Conservation (phyloP, 768 basidiomycete species). For the Agaricus blazei region DNA sequence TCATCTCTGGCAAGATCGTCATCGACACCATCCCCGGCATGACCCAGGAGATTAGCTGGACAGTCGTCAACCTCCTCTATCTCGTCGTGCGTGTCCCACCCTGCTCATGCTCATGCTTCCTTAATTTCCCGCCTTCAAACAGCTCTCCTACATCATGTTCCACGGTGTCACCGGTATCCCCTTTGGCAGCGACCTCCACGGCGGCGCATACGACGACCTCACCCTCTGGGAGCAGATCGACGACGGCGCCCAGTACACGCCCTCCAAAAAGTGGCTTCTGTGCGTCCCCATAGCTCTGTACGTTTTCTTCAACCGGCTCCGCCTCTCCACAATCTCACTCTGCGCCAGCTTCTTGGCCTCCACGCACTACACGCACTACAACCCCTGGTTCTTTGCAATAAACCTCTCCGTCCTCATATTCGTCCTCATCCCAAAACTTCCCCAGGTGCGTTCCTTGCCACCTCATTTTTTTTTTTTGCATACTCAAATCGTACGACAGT, state of each 20-base stretch:
- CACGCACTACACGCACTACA: constrained; percentile 97
- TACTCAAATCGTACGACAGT: constrained; percentile 31
- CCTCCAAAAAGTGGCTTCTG: constrained; percentile 95
- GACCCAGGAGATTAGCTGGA: constrained; percentile 94
- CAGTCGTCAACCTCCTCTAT: constrained; percentile 86
- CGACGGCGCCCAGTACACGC: constrained; percentile 96
- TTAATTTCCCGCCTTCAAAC: constrained; percentile 2
- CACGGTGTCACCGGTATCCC: constrained; percentile 98
- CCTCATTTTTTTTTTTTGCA: background rate
- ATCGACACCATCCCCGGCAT: constrained; percentile 94
- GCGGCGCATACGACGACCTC: constrained; percentile 94
- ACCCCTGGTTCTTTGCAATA: constrained; percentile 89
- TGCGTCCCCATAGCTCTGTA: constrained; percentile 86
- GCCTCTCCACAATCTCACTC: background rate
- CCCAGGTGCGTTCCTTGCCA: constrained; percentile 55
- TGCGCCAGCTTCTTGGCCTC: constrained; percentile 82
- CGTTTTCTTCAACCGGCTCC: constrained; percentile 21
- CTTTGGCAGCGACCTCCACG: constrained; percentile 81
- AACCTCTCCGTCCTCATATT: constrained; percentile 78
- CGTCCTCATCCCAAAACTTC: constrained; percentile 93
- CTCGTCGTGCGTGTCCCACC: constrained; percentile 60
- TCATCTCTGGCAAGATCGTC: constrained; percentile 84
- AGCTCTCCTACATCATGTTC: constrained; percentile 98
- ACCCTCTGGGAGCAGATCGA: constrained; percentile 99
- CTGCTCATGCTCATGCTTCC: background rate